Base-by-base conservation (phyloP, 495 filamentous ascomycete genomes). In the Podospora comata region DNA sequence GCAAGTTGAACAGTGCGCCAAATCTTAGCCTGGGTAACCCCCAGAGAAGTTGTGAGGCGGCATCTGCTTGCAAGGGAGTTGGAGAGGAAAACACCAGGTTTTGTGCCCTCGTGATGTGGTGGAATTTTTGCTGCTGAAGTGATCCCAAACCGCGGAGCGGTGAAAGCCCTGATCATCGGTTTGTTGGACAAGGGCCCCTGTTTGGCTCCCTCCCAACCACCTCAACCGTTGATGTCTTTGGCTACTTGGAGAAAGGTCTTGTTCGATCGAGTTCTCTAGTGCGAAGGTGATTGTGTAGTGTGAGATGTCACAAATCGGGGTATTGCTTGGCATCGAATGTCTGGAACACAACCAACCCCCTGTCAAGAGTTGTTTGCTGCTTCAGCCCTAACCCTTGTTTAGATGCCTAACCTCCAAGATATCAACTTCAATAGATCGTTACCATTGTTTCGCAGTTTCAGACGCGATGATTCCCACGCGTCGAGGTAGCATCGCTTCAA, bases 51-150 rank as follows among this genome's bases (percentile, higher is more conserved):
- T 9, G 18, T 39, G n/a, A n/a, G n/a, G 15, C 60, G 15, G 19
- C 18, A 39, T 18, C 28, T 62, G 30, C 4, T 60, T 30, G 26
- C 28, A 44, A 63, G 4, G 32, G 11, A 28, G 2, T 20, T 30
- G n/a, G 32, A 32, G 32, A 15, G 3, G 55, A 20, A 63, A 20
- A 63, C 32, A 63, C 61, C 61, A 63, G 15, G 5, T 19, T 63
- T n/a, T 44, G 23, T 11, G 61, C 0, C 32, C 61, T 63, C 61
- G 61, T 63, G 61, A 63, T 63, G 61, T 63, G 61, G 4, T 48
- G 30, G 18, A 63, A 28, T 7, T 32, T 32, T 63, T 44, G 61
- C 34, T 32, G 32, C 19, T 32, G 9, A 48, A 48, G 23, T 23
- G 23, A 23, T 18, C 18, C 32, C 27, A 32, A 28, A 23, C 23